A percentile compares a stretch with the other conserved stretches of the same genome.
Conservation (phyloP, 2,329 filamentous ascomycete species). For the Cladosporium phlei region DNA sequence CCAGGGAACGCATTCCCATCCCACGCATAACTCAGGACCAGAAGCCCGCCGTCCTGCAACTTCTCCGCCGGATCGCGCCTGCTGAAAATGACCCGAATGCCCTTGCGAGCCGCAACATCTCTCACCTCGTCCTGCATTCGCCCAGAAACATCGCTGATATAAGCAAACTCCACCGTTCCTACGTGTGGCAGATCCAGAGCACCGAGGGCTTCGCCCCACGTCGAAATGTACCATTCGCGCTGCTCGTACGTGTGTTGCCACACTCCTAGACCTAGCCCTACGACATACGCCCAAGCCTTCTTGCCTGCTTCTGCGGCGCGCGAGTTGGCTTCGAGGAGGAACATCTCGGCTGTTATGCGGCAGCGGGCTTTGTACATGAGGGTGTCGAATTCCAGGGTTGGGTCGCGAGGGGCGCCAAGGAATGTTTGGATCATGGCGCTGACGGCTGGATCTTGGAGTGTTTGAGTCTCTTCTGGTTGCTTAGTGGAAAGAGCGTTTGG, state of each 20-base stretch:
- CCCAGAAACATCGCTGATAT: conserved; percentile 19
- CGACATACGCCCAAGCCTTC: conserved; percentile 28
- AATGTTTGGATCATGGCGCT: conserved; percentile 21
- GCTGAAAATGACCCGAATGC: conserved; percentile 26
- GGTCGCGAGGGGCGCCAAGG: conserved; percentile 16
- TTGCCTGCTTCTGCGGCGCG: conserved; percentile 20
- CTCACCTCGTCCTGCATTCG: conserved; percentile 9
- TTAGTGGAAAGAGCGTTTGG: background rate
- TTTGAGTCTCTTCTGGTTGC: background rate
- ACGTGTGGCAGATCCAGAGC: conserved; percentile 19
- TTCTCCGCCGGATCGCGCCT: conserved; percentile 28
- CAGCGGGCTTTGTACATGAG: conserved; percentile 27
- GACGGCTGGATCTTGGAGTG: conserved; percentile 19
- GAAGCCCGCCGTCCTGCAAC: conserved; percentile 21
- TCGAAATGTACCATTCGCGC: conserved; percentile 23
- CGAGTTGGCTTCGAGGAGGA: conserved; percentile 27
- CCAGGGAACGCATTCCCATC: conserved; percentile 33
- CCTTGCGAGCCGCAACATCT: conserved; percentile 13
- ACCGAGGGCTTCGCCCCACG: conserved; percentile 22
- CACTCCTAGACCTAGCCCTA: conserved; percentile 32
- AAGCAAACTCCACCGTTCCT: conserved; percentile 30
- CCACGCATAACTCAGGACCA: conserved; percentile 33
- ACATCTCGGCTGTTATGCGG: conserved; percentile 27
- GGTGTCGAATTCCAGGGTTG: conserved; percentile 15
- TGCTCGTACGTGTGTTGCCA: conserved; percentile 25